A percentile compares a stretch with the other conserved stretches of the same genome.
Conservation (phyloP, 192 early-diverging fungal species). For the Backusella australiensis region DNA sequence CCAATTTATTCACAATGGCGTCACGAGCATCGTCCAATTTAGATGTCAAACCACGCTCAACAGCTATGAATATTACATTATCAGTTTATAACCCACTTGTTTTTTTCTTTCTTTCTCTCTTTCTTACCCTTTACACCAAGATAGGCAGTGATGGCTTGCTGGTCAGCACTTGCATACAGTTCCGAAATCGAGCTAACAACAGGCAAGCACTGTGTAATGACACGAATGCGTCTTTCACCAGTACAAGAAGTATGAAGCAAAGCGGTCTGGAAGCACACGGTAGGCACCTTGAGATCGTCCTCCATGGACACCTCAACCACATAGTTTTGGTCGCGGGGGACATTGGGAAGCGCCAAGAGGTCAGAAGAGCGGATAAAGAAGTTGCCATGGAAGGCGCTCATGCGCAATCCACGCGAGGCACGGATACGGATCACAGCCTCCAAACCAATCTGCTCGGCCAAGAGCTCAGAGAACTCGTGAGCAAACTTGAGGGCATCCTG, state of each 20-base stretch:
- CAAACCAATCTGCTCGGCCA: constrained; percentile 76
- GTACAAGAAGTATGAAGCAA: constrained; percentile 85
- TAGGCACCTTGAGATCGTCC: constrained; percentile 68
- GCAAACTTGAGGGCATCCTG: constrained; percentile 86
- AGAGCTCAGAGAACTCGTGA: constrained; percentile 76
- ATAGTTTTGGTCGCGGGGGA: constrained; percentile 89
- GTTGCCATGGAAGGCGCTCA: constrained; percentile 94
- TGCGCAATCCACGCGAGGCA: constrained; percentile 84
- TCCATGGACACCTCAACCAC: constrained; percentile 79
- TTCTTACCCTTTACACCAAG: constrained; percentile 79
- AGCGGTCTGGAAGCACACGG: constrained; percentile 94
- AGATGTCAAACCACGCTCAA: constrained; percentile 81
- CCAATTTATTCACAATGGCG: constrained; percentile 80
- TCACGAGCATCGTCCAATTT: constrained; percentile 94
- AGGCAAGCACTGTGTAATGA: constrained; percentile 86
- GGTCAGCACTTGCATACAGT: constrained; percentile 81
- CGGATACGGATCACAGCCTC: constrained; percentile 94
- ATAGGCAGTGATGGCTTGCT: constrained; percentile 77
- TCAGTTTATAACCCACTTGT: neutral
- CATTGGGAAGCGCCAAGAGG: constrained; percentile 87
- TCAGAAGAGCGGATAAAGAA: constrained; percentile 96
- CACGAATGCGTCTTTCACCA: constrained; percentile 93
- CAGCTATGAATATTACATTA: constrained; percentile 47
- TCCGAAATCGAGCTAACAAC: constrained; percentile 80
- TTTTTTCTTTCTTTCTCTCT: neutral